A percentile compares a stretch with the other conserved stretches of the same genome.
Evolutionary conservation across 2,329 filamentous ascomycete species (phyloP).

Genomic region (Penicillium digitatum): DNA sequence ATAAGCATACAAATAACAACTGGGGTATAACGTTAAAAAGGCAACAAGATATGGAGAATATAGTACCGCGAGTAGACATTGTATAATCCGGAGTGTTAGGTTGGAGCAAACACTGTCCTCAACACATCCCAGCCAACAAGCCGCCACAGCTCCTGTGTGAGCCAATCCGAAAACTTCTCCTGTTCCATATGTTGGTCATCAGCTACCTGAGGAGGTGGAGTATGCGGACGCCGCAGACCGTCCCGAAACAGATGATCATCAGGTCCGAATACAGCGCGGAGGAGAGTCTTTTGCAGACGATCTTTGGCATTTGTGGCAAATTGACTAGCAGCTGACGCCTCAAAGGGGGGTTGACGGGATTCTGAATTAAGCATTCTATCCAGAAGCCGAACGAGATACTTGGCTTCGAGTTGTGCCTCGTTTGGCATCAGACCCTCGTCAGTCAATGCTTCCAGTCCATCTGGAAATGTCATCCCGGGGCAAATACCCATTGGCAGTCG

Average conservation of each 20-base stretch:
- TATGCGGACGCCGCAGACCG: constrained; percentile 23
- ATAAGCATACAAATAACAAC: background rate
- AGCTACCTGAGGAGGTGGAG: constrained; percentile 19
- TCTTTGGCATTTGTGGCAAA: constrained; percentile 26
- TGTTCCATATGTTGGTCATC: constrained; percentile 20
- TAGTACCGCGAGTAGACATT: background rate
- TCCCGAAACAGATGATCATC: constrained; percentile 32
- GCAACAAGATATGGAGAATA: background rate
- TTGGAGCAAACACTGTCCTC: background rate
- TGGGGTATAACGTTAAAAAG: background rate
- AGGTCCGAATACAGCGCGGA: constrained; percentile 41
- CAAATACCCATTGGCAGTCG: constrained; percentile 25
- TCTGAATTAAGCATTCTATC: constrained; percentile 25
- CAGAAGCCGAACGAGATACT: constrained; percentile 36
- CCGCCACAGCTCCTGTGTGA: constrained; percentile 54
- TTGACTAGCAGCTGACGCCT: background rate
- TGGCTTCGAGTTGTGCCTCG: constrained; percentile 34
- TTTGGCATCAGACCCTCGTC: constrained; percentile 22
- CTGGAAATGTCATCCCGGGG: constrained; percentile 30
- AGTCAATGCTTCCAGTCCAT: constrained; percentile 27
- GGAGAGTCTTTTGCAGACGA: constrained; percentile 40
- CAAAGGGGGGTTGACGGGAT: background rate
- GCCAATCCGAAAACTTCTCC: constrained; percentile 50
- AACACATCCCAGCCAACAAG: constrained; percentile 55
- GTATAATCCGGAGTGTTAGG: background rate